A percentile compares a stretch with the other conserved stretches of the same genome.
Evolutionary conservation across 2,329 filamentous ascomycete genomes (phyloP).

Genomic region (Aureobasidium musti): DNA sequence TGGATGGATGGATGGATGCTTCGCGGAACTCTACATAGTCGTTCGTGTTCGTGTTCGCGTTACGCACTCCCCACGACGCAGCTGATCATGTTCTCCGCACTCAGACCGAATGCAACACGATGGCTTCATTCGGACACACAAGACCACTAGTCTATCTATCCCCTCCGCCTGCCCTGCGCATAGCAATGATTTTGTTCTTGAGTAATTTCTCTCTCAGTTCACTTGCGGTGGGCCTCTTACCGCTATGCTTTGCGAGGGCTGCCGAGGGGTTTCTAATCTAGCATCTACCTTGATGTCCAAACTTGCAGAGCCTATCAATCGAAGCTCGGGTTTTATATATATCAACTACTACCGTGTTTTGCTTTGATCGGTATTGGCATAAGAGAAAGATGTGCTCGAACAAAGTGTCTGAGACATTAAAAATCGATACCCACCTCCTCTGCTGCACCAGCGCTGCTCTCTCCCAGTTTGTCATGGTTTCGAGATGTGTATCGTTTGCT

Average conservation of each 20-base stretch:
- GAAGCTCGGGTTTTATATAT: background rate
- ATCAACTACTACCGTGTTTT: background rate
- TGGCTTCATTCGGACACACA: background rate
- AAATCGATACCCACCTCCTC: conserved; percentile 27
- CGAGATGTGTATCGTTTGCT: background rate
- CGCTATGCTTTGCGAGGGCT: conserved; percentile 17
- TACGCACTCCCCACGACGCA: background rate
- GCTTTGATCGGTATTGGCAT: background rate
- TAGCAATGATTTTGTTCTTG: conserved; percentile 22
- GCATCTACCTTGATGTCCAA: conserved; percentile 10
- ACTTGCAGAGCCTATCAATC: background rate
- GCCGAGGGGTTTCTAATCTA: conserved; percentile 6
- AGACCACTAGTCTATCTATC: background rate
- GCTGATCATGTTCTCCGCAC: conserved; percentile 11
- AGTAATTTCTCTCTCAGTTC: conserved; percentile 29
- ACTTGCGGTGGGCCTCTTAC: conserved; percentile 24
- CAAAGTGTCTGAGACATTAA: background rate
- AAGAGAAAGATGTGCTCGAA: background rate
- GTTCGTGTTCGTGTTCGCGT: conserved; percentile 3
- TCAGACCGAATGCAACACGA: background rate
- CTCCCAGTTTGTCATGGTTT: background rate
- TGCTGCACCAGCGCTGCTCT: conserved; percentile 27
- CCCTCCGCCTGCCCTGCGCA: conserved; percentile 13
- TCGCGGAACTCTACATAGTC: background rate
- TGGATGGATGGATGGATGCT: background rate